Base-by-base conservation (phyloP, 2,329 filamentous ascomycete genomes). In the Fusarium camptoceras region DNA sequence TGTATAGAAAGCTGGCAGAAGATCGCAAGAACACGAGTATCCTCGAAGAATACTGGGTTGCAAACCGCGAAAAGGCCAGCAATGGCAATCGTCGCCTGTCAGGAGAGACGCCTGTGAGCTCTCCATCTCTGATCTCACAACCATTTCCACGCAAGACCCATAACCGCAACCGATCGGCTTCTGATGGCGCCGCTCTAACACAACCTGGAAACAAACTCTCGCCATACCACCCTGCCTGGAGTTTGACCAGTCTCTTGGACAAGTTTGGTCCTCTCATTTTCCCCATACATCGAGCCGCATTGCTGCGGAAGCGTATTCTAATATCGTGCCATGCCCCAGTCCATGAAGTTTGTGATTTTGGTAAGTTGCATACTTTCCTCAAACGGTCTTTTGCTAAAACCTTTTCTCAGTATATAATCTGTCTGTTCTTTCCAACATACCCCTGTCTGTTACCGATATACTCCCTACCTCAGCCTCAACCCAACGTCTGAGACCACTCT, bases 181-280 rank as follows among this genome's bases (percentile, higher is more conserved):
- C 88, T 12, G 89, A 92, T 71, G 88, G 88, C 24, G 83, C 85
- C 28, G 85, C 86, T 10, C 80, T 90, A 54, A 82, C 88, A 31
- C 84, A 87, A 1, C 82, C 86, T 5, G 88, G 89, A 28, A 88
- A 94, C 79, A 87, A 86, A 54, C 83, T 97, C 56, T 91, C 92
- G 2, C 86, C 88, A 24, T 91, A 91, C 75, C 96, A 99, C 77
- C 96, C 96, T 15, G 95, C 94, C 5, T 90, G 94, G 81, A 96
- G 93, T 57, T 86, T 98, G 70, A 87, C 90, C 14, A 85, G 87
- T 34, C 88, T 97, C 68, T 81, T 98, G 47, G 90, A 96, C 72
- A 88, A 87, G 11, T 97, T 98, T 77, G 96, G 96, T 0, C 96
- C 96, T 2, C 84, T 99, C 59, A 89, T 98, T 53, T 99, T 98